Evolutionary conservation across 257 asterid genomes (phyloP), one percentile per base, ranked within the genome.

Genomic region (Solanum medicagineum): DNA sequence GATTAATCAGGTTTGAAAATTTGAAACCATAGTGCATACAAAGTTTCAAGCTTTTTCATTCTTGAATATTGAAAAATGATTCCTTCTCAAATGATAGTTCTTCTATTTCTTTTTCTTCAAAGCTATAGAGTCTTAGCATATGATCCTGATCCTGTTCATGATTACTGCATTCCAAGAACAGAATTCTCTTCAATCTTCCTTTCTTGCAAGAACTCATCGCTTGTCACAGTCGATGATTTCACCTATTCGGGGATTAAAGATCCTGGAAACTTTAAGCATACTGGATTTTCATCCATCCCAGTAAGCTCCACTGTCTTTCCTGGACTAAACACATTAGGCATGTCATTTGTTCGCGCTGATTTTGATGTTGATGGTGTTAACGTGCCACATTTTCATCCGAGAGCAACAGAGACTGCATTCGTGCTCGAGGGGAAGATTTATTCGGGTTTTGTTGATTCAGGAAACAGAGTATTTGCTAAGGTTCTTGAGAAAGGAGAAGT

Each of bases 401-500:
- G 98, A 65, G 98, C 97, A 15, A 93, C 98, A 0, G 98, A 93
- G 87, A 87, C 92, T 20, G 95, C 92, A 9, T 93, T 91, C 54
- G 97, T 95, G 87, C 60, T 94, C 60, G 94, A 95, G 47, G 98
- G 98, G 7, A 91, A 69, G 89, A 77, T 95, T 13, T 93, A 95
- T 77, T 90, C 97, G 0, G 98, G 98, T 9, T 95, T 94, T 75
- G 93, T 95, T 19, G 98, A 95, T 74, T 89, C 98, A 22, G 77
- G 73, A 54, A 92, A 91, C 85, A 79, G 89, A 6, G 93, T 95
- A 10, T 93, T 92, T 51, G 95, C 96, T 0, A 92, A 89, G 83
- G 95, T 93, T 47, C 51, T 94, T 29, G 98, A 92, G 91, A 91
- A 90, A 44, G 98, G 97, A 16, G 97, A 94, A 51, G 98, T 95